Percentiles rank a stretch among this genome's conserved stretches.
phyloP scores from a whole-genome alignment of 2,329 filamentous ascomycete genomes.

The Boeremia lycopersici region DNA sequence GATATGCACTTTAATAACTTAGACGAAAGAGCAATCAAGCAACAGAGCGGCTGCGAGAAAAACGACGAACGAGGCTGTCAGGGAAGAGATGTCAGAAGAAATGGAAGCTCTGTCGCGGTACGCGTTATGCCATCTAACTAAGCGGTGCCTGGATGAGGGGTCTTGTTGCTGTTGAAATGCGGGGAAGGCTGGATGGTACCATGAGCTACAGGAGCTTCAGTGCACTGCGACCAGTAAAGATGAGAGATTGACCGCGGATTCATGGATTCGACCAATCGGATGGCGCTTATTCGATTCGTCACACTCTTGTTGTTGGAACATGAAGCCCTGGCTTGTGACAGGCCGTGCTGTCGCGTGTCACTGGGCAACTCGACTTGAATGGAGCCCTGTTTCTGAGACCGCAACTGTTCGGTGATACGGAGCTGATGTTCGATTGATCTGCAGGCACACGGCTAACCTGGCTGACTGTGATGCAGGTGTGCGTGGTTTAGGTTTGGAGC shows the following conservation, averaged over 20 bases:
- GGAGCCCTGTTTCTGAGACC: neutral
- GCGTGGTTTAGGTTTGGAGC: conserved; percentile 3
- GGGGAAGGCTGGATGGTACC: conserved; percentile 27
- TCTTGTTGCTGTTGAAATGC: conserved; percentile 30
- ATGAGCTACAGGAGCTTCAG: conserved; percentile 2
- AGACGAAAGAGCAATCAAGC: conserved; percentile 1
- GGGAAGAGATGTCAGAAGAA: conserved; percentile 19
- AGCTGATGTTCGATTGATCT: neutral
- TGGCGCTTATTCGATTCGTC: conserved; percentile 3
- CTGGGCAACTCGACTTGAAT: conserved; percentile 8
- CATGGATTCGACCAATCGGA: conserved; percentile 26
- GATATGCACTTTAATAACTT: conserved; percentile 5
- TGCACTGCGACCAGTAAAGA: conserved; percentile 19
- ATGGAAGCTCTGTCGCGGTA: conserved; percentile 10
- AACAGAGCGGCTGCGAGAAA: neutral
- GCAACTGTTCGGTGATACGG: conserved; percentile 7
- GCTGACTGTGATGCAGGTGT: conserved; percentile 3
- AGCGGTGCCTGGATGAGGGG: conserved; percentile 32
- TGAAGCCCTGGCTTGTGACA: conserved; percentile 13
- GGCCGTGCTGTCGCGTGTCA: conserved; percentile 13
- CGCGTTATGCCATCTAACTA: conserved; percentile 22
- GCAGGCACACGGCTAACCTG: conserved; percentile 5
- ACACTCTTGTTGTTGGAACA: neutral
- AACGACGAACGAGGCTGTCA: conserved; percentile 17
- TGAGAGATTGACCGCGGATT: conserved; percentile 10